phyloP scores from a whole-genome alignment of 2,329 filamentous ascomycete genomes.

The Drechslerella dactyloides region DNA sequence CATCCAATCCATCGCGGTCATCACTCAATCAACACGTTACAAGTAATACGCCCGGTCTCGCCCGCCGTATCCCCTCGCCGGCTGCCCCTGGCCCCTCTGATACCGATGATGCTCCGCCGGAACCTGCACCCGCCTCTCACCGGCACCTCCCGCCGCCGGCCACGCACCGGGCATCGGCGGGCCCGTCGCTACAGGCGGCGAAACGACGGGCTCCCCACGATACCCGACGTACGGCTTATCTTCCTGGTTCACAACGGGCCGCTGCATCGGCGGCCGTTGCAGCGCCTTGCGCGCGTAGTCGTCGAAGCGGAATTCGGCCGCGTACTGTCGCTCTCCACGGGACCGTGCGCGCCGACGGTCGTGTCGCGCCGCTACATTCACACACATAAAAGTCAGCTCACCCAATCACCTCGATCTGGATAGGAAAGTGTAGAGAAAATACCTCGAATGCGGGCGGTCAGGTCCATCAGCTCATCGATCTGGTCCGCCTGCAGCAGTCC shows the following conservation, averaged over 20 bases:
- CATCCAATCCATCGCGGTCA: neutral
- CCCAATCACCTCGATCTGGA: constrained; percentile 3
- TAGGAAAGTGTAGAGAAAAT: constrained; percentile 2
- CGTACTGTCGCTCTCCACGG: constrained; percentile 28
- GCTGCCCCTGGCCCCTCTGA: constrained; percentile 10
- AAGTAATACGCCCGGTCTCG: constrained; percentile 30
- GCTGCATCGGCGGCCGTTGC: neutral
- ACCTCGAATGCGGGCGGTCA: constrained; percentile 49
- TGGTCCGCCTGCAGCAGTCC: constrained; percentile 35
- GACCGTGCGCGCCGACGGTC: constrained; percentile 47
- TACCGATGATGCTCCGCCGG: constrained; percentile 34
- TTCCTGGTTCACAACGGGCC: constrained; percentile 37
- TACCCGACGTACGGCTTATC: constrained; percentile 16
- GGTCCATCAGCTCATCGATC: constrained; percentile 43
- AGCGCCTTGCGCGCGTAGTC: constrained; percentile 27
- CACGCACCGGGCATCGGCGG: constrained; percentile 47
- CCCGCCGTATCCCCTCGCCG: constrained; percentile 17
- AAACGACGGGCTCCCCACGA: constrained; percentile 5
- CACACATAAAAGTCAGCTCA: constrained; percentile 1
- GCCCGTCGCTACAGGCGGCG: constrained; percentile 10
- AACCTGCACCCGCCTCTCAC: constrained; percentile 29
- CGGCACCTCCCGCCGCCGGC: constrained; percentile 15
- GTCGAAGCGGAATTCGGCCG: constrained; percentile 26
- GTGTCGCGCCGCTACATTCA: constrained; percentile 44
- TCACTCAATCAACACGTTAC: constrained; percentile 12